These are phyloP conservation scores for Heteromeles arbutifolia DNA, from an alignment of 306 rosid genomes.

Conservation along the genomic window DNA sequence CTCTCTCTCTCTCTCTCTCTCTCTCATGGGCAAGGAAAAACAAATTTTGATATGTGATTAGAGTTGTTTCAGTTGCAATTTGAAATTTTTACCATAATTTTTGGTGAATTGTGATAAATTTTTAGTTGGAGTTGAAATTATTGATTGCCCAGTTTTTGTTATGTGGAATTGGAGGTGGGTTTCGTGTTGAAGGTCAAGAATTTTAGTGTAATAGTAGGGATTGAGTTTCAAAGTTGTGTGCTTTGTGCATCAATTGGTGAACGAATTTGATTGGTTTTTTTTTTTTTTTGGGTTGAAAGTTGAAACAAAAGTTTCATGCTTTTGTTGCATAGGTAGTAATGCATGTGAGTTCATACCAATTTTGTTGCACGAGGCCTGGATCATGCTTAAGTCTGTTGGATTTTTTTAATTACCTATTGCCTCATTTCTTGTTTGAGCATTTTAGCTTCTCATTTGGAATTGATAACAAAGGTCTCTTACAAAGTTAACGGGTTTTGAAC, in stretches of 20 bases:
- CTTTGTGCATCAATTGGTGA: slow-evolving; percentile 10
- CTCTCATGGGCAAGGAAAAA: neutral
- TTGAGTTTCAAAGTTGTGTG: neutral
- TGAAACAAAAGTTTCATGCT: neutral
- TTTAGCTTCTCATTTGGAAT: neutral
- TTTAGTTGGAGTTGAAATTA: slow-evolving; percentile 2
- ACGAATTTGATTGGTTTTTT: slow-evolving; percentile 13
- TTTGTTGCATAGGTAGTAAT: slow-evolving; percentile 6
- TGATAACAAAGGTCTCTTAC: neutral
- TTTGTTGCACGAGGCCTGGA: slow-evolving; percentile 17
- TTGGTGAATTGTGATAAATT: slow-evolving; percentile 18
- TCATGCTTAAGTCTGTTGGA: slow-evolving; percentile 10
- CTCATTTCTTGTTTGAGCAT: neutral
- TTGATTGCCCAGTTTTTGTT: slow-evolving; percentile 23
- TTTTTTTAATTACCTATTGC: neutral
- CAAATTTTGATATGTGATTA: neutral
- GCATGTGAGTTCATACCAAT: neutral
- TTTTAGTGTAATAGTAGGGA: slow-evolving; percentile 19
- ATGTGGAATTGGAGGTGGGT: slow-evolving; percentile 26
- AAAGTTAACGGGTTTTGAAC: neutral
- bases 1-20: neutral
- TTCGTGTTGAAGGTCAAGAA: slow-evolving; percentile 2
- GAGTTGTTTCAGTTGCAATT: slow-evolving; percentile 1
- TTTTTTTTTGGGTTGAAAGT: slow-evolving; percentile 6
- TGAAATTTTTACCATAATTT: neutral